phyloP scores from a whole-genome alignment of 2,329 filamentous ascomycete species.

The Scytalidium lignicola region DNA sequence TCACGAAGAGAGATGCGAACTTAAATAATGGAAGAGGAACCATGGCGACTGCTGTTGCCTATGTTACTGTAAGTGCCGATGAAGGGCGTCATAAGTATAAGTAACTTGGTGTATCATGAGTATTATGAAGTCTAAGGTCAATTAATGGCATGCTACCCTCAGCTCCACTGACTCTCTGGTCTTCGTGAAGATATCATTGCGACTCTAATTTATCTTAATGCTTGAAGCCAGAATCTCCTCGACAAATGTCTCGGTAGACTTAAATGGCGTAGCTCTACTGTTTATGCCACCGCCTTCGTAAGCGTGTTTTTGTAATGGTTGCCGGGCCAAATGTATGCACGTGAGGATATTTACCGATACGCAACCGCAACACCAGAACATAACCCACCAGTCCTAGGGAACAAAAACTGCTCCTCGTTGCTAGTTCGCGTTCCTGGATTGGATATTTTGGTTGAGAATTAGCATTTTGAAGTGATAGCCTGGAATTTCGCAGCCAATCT shows the following conservation, averaged over 20 bases:
- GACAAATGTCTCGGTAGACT: background rate
- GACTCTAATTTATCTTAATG: background rate
- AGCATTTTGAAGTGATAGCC: background rate
- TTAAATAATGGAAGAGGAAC: slow-evolving; percentile 64
- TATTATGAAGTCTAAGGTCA: background rate
- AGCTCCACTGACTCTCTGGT: background rate
- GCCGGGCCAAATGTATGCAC: background rate
- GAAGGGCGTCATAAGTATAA: background rate
- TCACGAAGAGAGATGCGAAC: slow-evolving; percentile 58
- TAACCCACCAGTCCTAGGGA: background rate
- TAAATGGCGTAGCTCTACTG: background rate
- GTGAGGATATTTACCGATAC: background rate
- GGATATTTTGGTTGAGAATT: background rate
- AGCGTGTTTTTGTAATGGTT: background rate
- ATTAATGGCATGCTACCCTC: background rate
- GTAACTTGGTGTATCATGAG: background rate
- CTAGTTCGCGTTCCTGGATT: background rate
- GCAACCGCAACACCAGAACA: background rate
- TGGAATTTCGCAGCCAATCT: background rate
- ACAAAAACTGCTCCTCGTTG: background rate
- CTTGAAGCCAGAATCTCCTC: background rate
- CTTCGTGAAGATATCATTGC: background rate
- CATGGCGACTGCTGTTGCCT: slow-evolving; percentile 36
- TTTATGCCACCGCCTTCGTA: background rate
- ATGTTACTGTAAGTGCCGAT: background rate